Conservation (phyloP, 768 basidiomycete genomes). For the Gyrodon lividus region DNA sequence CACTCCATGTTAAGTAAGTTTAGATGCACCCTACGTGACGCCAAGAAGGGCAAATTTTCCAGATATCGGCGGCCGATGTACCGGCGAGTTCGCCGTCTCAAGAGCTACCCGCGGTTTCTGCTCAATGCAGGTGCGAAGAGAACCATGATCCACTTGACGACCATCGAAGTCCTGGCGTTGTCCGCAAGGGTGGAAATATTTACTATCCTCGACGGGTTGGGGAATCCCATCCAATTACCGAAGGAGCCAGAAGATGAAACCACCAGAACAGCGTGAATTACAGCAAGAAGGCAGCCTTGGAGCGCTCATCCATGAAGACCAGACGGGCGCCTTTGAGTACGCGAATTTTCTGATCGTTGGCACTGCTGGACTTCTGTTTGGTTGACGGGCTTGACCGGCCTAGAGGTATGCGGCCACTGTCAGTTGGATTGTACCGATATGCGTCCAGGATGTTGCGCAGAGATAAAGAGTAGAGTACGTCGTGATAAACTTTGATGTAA, state of each 20-base stretch:
- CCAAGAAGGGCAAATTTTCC: constrained; percentile 6
- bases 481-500: constrained; percentile 61
- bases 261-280: constrained; percentile 18
- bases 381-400: constrained; percentile 18
- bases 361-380: constrained; percentile 3
- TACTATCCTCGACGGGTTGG: constrained; percentile 19
- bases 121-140: constrained; percentile 5
- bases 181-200: constrained; percentile 16
- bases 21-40: background rate
- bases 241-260: constrained; percentile 9
- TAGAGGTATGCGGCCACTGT: constrained; percentile 3
- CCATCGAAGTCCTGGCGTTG: constrained; percentile 1
- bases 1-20: constrained; percentile 9
- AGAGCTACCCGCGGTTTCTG: constrained; percentile 11
- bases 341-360: constrained; percentile 39
- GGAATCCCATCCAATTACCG: constrained; percentile 15
- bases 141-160: constrained; percentile 1
- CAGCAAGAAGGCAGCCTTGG: constrained; percentile 43
- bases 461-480: constrained; percentile 45
- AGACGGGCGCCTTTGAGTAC: constrained; percentile 48
- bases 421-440: constrained; percentile 39
- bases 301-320: constrained; percentile 46
- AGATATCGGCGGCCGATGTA: constrained; percentile 9
- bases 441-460: constrained; percentile 51
- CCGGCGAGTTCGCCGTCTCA: constrained; percentile 7